phyloP scores from a whole-genome alignment of 176 grass and related monocot genomes.

The Zea luxurians region DNA sequence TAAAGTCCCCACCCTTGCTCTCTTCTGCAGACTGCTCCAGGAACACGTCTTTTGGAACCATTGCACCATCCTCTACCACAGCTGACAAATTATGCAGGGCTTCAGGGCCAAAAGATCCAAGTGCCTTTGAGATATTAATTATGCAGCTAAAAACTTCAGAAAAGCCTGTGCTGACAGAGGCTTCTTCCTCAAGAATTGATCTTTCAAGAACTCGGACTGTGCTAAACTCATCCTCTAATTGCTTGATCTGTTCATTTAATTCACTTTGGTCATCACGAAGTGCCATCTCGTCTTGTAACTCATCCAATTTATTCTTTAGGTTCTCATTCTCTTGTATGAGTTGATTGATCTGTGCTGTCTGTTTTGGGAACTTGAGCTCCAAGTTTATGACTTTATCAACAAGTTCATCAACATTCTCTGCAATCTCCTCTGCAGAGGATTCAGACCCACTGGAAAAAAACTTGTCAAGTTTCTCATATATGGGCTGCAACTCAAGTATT shows the following conservation, averaged over 20 bases:
- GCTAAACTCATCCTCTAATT: conserved; percentile 60
- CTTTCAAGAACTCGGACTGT: conserved; percentile 48
- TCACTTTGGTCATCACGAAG: conserved; percentile 50
- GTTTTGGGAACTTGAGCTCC: conserved; percentile 65
- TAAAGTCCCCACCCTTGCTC: neutral
- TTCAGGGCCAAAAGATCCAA: conserved; percentile 34
- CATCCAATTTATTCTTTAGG: conserved; percentile 52
- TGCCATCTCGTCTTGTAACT: conserved; percentile 61
- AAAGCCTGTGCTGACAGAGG: conserved; percentile 37
- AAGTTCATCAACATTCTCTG: conserved; percentile 74
- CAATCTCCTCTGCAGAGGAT: conserved; percentile 59
- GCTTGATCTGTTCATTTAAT: conserved; percentile 52
- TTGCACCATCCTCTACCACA: conserved; percentile 25
- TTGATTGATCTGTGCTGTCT: conserved; percentile 59
- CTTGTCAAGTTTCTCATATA: conserved; percentile 59
- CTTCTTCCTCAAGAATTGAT: conserved; percentile 54
- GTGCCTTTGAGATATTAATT: conserved; percentile 55
- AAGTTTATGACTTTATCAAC: conserved; percentile 71
- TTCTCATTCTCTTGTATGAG: conserved; percentile 59
- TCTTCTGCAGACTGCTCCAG: conserved; percentile 26
- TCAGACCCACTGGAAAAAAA: conserved; percentile 65
- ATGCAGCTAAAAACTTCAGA: conserved; percentile 55
- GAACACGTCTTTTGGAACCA: neutral
- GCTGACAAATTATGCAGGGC: conserved; percentile 13
- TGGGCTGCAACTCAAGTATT: conserved; percentile 57